Percentiles rank a stretch among this genome's conserved stretches.
These are phyloP conservation scores for Talaromyces nanjingensis DNA, from an alignment of 495 filamentous ascomycete genomes.

Conservation along the genomic window DNA sequence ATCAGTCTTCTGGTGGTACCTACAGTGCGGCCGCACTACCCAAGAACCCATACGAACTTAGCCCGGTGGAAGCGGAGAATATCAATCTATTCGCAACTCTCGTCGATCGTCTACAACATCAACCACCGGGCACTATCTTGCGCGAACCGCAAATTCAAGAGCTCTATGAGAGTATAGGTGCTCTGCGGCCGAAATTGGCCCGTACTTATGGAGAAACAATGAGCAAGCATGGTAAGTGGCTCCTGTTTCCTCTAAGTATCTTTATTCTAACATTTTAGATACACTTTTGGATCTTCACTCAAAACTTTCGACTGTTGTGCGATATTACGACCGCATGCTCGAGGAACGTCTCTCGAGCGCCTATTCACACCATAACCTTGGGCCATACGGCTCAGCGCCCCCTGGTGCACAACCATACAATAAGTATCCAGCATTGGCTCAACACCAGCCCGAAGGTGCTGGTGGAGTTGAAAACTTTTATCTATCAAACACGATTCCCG, in stretches of 20 bases:
- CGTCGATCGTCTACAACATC: slow-evolving; percentile 90
- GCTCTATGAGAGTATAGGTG: slow-evolving; percentile 91
- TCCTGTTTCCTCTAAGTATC: slow-evolving; percentile 1
- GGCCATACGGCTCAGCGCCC: slow-evolving; percentile 34
- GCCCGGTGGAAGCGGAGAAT: slow-evolving; percentile 89
- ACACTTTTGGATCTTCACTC: slow-evolving; percentile 89
- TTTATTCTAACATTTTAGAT: slow-evolving; percentile 43
- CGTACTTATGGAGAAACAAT: slow-evolving; percentile 97
- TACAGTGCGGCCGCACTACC: slow-evolving; percentile 43
- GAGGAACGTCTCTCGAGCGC: slow-evolving; percentile 91
- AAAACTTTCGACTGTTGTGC: slow-evolving; percentile 91
- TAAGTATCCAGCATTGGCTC: slow-evolving; percentile 61
- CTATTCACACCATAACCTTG: slow-evolving; percentile 69
- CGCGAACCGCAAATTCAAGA: slow-evolving; percentile 97
- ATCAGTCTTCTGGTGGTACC: slow-evolving; percentile 19
- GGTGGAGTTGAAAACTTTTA: slow-evolving; percentile 74
- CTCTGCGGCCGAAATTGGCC: slow-evolving; percentile 86
- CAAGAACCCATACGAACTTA: slow-evolving; percentile 91
- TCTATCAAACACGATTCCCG: slow-evolving; percentile 53
- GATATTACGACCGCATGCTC: slow-evolving; percentile 98
- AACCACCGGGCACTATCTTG: slow-evolving; percentile 89
- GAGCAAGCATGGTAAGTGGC: slow-evolving; percentile 87
- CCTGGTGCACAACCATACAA: slow-evolving; percentile 49
- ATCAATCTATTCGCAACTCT: slow-evolving; percentile 94
- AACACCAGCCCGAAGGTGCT: slow-evolving; percentile 38